Percentiles rank a stretch among this genome's conserved stretches.
These are phyloP conservation scores for Danielozyma ontarioensis DNA, from an alignment of 805 yeast genomes.

Conservation along the genomic window DNA sequence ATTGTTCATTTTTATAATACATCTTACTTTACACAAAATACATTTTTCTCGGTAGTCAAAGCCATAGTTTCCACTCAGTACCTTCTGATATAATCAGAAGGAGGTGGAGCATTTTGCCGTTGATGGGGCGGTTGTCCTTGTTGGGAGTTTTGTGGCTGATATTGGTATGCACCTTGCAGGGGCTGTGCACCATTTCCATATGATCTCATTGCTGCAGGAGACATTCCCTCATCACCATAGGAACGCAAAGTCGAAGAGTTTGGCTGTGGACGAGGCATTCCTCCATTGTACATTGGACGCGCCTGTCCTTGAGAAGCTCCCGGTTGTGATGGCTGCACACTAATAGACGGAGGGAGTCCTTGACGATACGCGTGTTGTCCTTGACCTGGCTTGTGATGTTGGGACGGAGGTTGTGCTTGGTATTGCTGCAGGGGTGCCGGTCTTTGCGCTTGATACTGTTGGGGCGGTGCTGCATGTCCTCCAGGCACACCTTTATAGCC, in stretches of 20 bases:
- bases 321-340: slow-evolving; percentile 1
- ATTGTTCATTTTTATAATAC: not conserved
- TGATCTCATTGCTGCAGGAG: no score
- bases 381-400: slow-evolving; percentile 8
- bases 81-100: slow-evolving; percentile 2
- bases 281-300: slow-evolving; percentile 1
- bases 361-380: slow-evolving; percentile 2
- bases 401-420: slow-evolving; percentile 4
- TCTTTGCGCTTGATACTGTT: slow-evolving; percentile 9
- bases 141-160: slow-evolving; percentile 7
- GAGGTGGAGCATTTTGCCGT: slow-evolving; percentile 2
- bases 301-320: not conserved
- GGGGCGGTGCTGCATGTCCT: no score
- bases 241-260: slow-evolving; percentile 16
- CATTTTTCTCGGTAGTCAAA: not conserved
- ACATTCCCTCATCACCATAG: slow-evolving; percentile 6
- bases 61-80: not conserved
- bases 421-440: slow-evolving; percentile 6
- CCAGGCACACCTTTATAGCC: not conserved
- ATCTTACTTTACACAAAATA: slow-evolving; percentile 1
- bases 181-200: no score
- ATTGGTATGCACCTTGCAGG: slow-evolving; percentile 7
- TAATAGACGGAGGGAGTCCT: slow-evolving; percentile 1
- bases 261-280: slow-evolving; percentile 7
- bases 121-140: slow-evolving; percentile 3